phyloP scores from a whole-genome alignment of 73 alveolate species.

The Paramecium tetraurelia region DNA sequence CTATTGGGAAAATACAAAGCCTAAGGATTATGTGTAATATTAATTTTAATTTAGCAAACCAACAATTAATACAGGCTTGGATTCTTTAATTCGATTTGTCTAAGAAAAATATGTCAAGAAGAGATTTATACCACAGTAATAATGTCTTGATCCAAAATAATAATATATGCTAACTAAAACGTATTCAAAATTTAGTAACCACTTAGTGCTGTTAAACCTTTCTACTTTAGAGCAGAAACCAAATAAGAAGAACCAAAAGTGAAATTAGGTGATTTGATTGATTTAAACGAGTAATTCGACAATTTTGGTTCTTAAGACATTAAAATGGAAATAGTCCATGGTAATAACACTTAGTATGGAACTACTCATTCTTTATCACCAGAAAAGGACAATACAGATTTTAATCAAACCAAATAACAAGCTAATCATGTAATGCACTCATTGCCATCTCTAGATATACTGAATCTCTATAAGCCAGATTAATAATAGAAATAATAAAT shows the following conservation, averaged over 20 bases:
- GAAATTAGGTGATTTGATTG: conserved; percentile 32
- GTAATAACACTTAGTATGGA: neutral
- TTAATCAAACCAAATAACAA: neutral
- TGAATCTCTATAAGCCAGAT: neutral
- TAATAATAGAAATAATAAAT: neutral
- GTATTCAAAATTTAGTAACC: neutral
- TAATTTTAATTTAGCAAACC: neutral
- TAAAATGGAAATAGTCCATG: neutral
- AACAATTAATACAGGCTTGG: conserved; percentile 20
- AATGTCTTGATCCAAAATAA: conserved; percentile 36
- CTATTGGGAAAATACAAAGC: conserved; percentile 79
- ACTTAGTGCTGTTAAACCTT: conserved; percentile 19
- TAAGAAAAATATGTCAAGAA: conserved; percentile 28
- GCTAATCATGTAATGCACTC: neutral
- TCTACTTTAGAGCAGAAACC: neutral
- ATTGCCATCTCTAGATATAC: neutral
- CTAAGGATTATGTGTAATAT: conserved; percentile 2
- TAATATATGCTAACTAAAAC: neutral
- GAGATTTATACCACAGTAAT: neutral
- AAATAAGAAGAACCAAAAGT: neutral
- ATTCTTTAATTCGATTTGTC: conserved; percentile 12
- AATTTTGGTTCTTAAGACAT: neutral
- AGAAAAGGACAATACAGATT: neutral
- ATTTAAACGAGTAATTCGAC: neutral
- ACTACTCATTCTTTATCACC: conserved; percentile 17